Base-by-base conservation (phyloP, 345 rosid species). In the Populus euphratica region DNA sequence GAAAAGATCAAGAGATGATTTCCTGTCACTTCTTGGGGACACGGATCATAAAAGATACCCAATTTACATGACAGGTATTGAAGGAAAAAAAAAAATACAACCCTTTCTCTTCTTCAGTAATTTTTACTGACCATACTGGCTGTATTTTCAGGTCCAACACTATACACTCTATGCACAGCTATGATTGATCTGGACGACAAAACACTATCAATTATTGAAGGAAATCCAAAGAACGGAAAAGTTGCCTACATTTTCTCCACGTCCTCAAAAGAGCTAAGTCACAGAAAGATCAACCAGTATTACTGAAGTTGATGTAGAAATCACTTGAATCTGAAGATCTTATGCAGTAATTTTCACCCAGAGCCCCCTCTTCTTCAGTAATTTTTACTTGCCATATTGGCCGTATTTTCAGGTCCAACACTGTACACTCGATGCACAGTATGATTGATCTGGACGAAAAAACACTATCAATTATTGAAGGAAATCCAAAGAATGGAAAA, bases 51-150 rank as follows among this genome's bases (percentile, higher is more conserved):
- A 81, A 73, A 79, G 74, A 70, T 86, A 86, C 80, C 91, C 91
- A 36, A 86, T 86, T 77, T 86, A 86, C 86, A 89, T 88, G 91
- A 86, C 87, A 85, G 89, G 90, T 87, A 76, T 5, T 62, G 36
- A 23, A 74, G 49, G 13, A 8, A 63, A 64, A 25, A 41, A 41
- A 21, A 4, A 4, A 33, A 20, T 74, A 25, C 9, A 43, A 71
- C 27, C 50, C 18, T 31, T 69, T 63, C 72, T 81, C 75, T 70
- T 77, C 70, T 50, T 80, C 63, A 20, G 66, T 17, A 36, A 70
- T 75, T 8, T 76, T 33, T 67, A 76, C 73, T 70, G 50, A 77
- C 33, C 67, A 21, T 72, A 21, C 31, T 47, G 61, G 47, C 71
- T 8, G 64, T 33, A 52, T 62, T 82, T 83, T 83, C 87, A 89